A percentile compares a stretch with the other conserved stretches of the same genome.
Conservation (phyloP, 2,329 filamentous ascomycete species). For the Trichoderma arundinaceum region DNA sequence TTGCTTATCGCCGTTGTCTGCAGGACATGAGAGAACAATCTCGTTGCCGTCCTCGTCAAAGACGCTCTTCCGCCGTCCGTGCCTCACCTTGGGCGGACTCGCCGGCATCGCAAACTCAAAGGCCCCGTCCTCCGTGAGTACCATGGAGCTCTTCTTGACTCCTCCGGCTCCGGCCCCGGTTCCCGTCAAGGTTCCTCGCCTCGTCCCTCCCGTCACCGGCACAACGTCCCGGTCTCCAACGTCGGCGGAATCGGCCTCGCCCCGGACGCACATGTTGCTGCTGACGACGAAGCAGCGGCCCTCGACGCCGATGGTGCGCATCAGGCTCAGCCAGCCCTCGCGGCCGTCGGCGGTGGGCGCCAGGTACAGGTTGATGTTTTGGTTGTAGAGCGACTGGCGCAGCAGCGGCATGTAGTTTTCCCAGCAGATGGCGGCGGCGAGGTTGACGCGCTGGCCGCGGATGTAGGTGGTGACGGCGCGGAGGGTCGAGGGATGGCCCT, state of each 20-base stretch:
- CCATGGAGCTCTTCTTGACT: constrained; percentile 44
- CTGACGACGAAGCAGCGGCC: constrained; percentile 85
- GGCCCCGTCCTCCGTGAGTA: constrained; percentile 53
- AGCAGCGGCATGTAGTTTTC: constrained; percentile 95
- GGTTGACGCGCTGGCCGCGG: constrained; percentile 76
- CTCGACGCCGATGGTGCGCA: constrained; percentile 81
- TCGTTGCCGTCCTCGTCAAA: constrained; percentile 62
- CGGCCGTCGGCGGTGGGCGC: constrained; percentile 87
- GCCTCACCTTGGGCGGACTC: constrained; percentile 36
- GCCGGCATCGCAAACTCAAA: constrained; percentile 54
- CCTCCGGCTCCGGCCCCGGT: not conserved
- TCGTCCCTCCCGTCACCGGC: constrained; percentile 17
- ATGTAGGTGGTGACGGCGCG: constrained; percentile 80
- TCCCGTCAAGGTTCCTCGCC: not conserved
- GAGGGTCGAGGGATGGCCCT: constrained; percentile 79
- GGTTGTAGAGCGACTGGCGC: constrained; percentile 80
- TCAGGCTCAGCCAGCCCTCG: constrained; percentile 81
- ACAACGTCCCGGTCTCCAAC: constrained; percentile 15
- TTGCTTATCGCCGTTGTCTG: constrained; percentile 32
- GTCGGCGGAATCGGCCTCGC: not conserved
- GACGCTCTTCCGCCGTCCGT: constrained; percentile 49
- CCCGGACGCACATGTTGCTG: constrained; percentile 76
- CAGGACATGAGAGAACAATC: constrained; percentile 52
- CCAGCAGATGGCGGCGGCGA: constrained; percentile 93
- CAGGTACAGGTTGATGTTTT: constrained; percentile 91